Percentiles rank a stretch among this genome's conserved stretches.
Conservation (phyloP, 208 protist genomes). For the Trypanosoma lewisi region DNA sequence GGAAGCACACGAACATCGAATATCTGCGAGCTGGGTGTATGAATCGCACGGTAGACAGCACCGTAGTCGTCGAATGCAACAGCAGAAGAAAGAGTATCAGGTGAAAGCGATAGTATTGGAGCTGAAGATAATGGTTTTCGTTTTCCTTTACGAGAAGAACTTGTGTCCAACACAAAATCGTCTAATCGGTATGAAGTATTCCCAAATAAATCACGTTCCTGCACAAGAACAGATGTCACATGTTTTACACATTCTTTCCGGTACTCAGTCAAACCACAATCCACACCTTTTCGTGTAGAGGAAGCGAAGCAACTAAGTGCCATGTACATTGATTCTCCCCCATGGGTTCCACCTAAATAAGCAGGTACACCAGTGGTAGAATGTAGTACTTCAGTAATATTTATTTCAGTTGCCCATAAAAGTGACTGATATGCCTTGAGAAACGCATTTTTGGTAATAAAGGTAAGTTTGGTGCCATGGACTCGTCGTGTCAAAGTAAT, state of each 20-base stretch:
- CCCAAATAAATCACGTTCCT: not conserved
- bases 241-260: conserved; percentile 1
- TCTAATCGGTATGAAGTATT: conserved; percentile 4
- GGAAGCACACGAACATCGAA: conserved; percentile 83
- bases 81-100: conserved; percentile 24
- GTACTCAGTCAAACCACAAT: not conserved
- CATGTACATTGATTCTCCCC: conserved; percentile 28
- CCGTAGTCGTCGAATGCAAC: conserved; percentile 67
- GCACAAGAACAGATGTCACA: conserved; percentile 4
- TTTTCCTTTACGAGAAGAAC: not conserved
- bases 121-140: not conserved
- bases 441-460: conserved; percentile 68
- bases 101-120: not conserved
- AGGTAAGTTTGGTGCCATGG: conserved; percentile 64
- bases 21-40: conserved; percentile 59
- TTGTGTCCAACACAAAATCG: conserved; percentile 4
- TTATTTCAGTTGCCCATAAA: conserved; percentile 82
- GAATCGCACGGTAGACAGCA: conserved; percentile 64
- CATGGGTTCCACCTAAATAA: conserved; percentile 14
- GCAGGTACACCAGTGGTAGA: not conserved
- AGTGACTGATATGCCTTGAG: conserved; percentile 80
- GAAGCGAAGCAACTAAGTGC: conserved; percentile 58
- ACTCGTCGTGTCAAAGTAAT: conserved; percentile 46
- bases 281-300: conserved; percentile 24
- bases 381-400: conserved; percentile 51